Conservation (phyloP, 208 protist genomes). For the Acanthamoeba lugdunensis region DNA sequence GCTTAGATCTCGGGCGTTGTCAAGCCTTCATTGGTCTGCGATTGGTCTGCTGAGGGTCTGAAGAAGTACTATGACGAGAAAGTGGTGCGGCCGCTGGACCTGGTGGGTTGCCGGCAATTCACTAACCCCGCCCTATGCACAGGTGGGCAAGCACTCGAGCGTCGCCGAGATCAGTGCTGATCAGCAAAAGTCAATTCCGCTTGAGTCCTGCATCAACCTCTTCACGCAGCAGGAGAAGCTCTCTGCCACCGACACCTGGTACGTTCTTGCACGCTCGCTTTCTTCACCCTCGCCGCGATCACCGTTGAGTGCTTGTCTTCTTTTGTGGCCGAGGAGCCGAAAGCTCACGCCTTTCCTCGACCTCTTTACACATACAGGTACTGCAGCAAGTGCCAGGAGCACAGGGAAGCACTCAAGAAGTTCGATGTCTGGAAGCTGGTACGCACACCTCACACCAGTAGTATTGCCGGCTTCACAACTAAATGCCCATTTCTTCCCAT, state of each 20-base stretch:
- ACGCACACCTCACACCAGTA: neutral
- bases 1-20: neutral
- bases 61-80: constrained; percentile 25
- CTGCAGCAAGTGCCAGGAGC: constrained; percentile 84
- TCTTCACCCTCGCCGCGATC: neutral
- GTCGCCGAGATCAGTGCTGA: neutral
- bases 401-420: constrained; percentile 80
- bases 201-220: constrained; percentile 80
- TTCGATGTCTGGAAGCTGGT: constrained; percentile 85
- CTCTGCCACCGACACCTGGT: constrained; percentile 78
- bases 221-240: constrained; percentile 82
- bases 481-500: neutral
- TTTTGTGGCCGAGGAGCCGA: no score
- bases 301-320: no score
- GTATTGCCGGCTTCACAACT: neutral
- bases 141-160: neutral
- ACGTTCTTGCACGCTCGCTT: constrained; percentile 65
- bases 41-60: neutral
- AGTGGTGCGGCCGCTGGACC: neutral
- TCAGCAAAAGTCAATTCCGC: neutral
- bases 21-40: neutral
- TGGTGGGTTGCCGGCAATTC: no score
- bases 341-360: neutral
- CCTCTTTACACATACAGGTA: constrained; percentile 83
- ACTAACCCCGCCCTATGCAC: no score